Percentiles rank a stretch among this genome's conserved stretches.
Conservation (phyloP, 768 basidiomycete genomes). For the Xerocomus brunneocitrinus region DNA sequence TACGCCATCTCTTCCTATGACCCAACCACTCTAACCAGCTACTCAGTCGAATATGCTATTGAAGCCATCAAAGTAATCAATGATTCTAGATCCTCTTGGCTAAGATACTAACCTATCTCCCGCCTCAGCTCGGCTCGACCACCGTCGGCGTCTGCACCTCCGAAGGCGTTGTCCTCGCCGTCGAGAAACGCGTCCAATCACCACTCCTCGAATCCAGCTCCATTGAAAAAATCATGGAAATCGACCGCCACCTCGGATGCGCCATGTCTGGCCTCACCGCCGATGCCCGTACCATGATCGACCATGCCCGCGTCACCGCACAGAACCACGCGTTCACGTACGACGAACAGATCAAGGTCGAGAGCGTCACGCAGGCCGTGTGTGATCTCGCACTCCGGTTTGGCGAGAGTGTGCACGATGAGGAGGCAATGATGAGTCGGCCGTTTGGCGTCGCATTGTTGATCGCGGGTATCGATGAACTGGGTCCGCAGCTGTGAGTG, state of each 20-base stretch:
- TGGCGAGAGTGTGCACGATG: slow-evolving; percentile 98
- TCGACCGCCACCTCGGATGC: slow-evolving; percentile 92
- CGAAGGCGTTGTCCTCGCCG: slow-evolving; percentile 87
- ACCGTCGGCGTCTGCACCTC: slow-evolving; percentile 93
- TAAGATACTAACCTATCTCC: slow-evolving; percentile 6
- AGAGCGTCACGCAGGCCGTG: slow-evolving; percentile 96
- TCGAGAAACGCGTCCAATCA: slow-evolving; percentile 98
- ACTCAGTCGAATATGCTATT: slow-evolving; percentile 95
- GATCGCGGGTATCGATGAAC: slow-evolving; percentile 96
- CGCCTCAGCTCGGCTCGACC: slow-evolving; percentile 84
- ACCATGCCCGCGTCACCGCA: slow-evolving; percentile 95
- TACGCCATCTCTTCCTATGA: background rate
- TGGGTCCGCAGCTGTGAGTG: slow-evolving; percentile 90
- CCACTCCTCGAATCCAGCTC: slow-evolving; percentile 91
- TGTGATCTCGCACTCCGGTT: slow-evolving; percentile 96
- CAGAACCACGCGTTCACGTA: slow-evolving; percentile 97
- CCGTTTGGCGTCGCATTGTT: slow-evolving; percentile 97
- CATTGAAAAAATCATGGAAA: slow-evolving; percentile 99
- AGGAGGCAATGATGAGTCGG: slow-evolving; percentile 98
- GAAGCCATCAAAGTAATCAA: slow-evolving; percentile 90
- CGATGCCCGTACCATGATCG: slow-evolving; percentile 98
- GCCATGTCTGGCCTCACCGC: slow-evolving; percentile 98
- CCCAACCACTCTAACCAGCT: slow-evolving; percentile 12
- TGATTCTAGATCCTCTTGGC: background rate
- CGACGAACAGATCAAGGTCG: slow-evolving; percentile 94